Conservation (phyloP, 441 rosid genomes). For the Flueggea neowawraea region DNA sequence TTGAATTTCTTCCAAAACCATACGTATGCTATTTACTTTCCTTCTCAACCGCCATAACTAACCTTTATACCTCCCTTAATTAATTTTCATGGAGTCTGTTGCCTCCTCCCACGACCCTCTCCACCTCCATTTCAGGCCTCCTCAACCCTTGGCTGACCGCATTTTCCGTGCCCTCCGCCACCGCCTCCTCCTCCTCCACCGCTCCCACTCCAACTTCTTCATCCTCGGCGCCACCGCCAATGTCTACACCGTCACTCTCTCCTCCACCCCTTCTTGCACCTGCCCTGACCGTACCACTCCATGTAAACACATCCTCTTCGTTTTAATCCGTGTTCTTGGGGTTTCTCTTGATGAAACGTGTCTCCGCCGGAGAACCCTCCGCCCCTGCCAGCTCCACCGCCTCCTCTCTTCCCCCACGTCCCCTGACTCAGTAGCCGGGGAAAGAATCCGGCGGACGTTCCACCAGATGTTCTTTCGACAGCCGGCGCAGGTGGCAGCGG, state of each 20-base stretch:
- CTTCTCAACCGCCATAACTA: too few species aligned
- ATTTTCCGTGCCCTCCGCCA: conserved; percentile 70
- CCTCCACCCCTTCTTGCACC: conserved; percentile 59
- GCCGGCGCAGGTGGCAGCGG: conserved; percentile 1
- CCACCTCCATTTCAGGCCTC: neutral
- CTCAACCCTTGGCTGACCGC: conserved; percentile 53
- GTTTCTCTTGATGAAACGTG: conserved; percentile 58
- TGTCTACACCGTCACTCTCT: conserved; percentile 67
- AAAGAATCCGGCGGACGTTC: conserved; percentile 47
- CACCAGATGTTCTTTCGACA: conserved; percentile 41
- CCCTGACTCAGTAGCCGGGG: conserved; percentile 51
- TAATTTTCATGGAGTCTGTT: too few species aligned
- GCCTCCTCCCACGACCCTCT: too few species aligned
- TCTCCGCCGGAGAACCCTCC: conserved; percentile 55
- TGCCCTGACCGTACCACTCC: conserved; percentile 83
- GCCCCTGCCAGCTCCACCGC: conserved; percentile 53
- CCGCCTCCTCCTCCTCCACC: conserved; percentile 62
- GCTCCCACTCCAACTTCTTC: conserved; percentile 55
- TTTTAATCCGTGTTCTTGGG: conserved; percentile 66
- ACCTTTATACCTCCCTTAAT: too few species aligned
- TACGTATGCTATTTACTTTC: too few species aligned
- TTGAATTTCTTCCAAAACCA: too few species aligned
- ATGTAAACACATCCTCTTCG: conserved; percentile 81
- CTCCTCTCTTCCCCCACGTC: conserved; percentile 43
- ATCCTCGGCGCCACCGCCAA: conserved; percentile 83